Base-by-base conservation (phyloP, 192 early-diverging fungal genomes). In the Chytriomyces confervae region DNA sequence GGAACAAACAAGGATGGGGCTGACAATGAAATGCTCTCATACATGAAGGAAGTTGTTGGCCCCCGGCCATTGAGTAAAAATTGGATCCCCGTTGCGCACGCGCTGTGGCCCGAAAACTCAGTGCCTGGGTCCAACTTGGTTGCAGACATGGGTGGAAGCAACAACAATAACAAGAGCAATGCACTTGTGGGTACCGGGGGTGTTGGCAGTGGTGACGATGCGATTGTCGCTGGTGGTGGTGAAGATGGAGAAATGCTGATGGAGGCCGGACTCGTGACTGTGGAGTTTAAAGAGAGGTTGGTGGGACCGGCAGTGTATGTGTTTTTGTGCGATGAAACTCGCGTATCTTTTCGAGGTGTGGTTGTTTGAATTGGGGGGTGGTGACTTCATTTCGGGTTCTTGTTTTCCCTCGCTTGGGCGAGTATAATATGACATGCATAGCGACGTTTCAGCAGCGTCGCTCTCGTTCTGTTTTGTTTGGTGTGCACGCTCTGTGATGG, bases 291-390 rank as follows among this genome's bases (percentile, higher is more conserved):
- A 36, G 78, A 79, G 64, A 29, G 48, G 5, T 45, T 79, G 47
- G 11, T 49, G 16, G 78, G 78, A 23, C 78, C 78, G n/a, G 72
- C 50, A 5, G 50, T 65, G 16, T 79, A 61, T 47, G 66, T 79
- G 9, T 79, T 79, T 47, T 62, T 74, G 16, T 79, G 78, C 61
- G 78, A 79, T 69, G 78, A 79, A 63, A 79, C 78, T 9, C 66
- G 69, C 3, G 78, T 79, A 6, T 29, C 71, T 7, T 79, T 79
- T 48, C 48, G 62, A 45, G 77, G 66, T 23, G 50, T 72, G 10
- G 66, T 79, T 62, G 68, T 70, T 69, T 75, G 72, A 75, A 8
- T 7, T 27, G 1, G 63, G 36, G 36, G 10, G n/a, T n/a, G n/a
- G 24, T 27, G 24, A 27, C 24, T 13, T 10, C 27, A 20, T 49